Evolutionary conservation across 768 basidiomycete species (phyloP).

Genomic region (Mycena capillaripes): DNA sequence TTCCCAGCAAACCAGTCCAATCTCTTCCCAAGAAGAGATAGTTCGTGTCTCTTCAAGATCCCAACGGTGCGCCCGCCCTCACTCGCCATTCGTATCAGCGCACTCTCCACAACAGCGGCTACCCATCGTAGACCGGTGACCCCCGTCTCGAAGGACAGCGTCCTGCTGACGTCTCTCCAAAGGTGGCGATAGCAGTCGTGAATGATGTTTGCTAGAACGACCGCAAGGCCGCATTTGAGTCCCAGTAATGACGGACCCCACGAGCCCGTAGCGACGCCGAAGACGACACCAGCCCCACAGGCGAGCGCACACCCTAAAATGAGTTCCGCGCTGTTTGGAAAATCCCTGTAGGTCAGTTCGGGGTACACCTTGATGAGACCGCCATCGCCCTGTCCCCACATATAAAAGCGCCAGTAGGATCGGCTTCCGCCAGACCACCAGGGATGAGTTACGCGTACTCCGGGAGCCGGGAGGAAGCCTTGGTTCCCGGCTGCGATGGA

Average conservation of each 20-base stretch:
- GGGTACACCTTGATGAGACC: slow-evolving; percentile 64
- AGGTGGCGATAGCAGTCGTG: slow-evolving; percentile 67
- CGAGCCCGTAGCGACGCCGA: not conserved
- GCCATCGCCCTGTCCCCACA: slow-evolving; percentile 73
- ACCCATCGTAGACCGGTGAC: no score
- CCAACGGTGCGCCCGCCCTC: slow-evolving; percentile 65
- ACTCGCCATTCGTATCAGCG: slow-evolving; percentile 64
- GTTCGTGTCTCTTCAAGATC: slow-evolving; percentile 59
- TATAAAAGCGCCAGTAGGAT: slow-evolving; percentile 67
- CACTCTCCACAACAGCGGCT: slow-evolving; percentile 61
- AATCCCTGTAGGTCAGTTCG: slow-evolving; percentile 58
- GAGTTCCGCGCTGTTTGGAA: slow-evolving; percentile 65
- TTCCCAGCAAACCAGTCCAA: slow-evolving; percentile 71
- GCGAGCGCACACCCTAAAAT: slow-evolving; percentile 34
- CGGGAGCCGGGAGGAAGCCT: slow-evolving; percentile 64
- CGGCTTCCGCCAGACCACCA: slow-evolving; percentile 66
- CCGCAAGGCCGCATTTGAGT: slow-evolving; percentile 33
- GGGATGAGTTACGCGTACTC: slow-evolving; percentile 66
- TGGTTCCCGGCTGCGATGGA: slow-evolving; percentile 50
- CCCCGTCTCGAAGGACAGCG: no score
- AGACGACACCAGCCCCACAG: slow-evolving; percentile 37
- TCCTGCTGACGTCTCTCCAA: no score
- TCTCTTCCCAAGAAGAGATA: slow-evolving; percentile 50
- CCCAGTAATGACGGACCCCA: not conserved
- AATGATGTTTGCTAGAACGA: slow-evolving; percentile 56